phyloP scores from a whole-genome alignment of 352 stramenopile genomes.

The Globisporangium irregulare region DNA sequence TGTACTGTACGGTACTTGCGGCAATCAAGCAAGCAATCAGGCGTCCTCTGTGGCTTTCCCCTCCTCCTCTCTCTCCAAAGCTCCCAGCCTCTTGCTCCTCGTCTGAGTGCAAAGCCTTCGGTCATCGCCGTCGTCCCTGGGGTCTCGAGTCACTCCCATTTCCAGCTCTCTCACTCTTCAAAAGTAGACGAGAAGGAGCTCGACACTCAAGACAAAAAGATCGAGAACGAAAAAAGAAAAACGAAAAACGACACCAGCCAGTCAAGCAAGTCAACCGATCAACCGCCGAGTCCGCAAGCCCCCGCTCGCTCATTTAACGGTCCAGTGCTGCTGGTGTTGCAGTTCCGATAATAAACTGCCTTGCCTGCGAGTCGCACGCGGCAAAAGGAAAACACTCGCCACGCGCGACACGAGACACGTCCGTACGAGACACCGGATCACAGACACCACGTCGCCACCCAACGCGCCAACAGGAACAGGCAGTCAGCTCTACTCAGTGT shows the following conservation, averaged over 20 bases:
- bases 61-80: background rate
- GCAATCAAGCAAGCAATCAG: background rate
- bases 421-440: background rate
- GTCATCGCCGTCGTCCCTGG: background rate
- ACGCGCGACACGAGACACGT: background rate
- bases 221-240: background rate
- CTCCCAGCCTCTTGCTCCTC: background rate
- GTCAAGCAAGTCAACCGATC: background rate
- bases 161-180: background rate
- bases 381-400: background rate
- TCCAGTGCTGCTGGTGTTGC: background rate
- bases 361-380: background rate
- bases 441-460: background rate
- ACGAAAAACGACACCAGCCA: background rate
- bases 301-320: background rate
- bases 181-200: background rate
- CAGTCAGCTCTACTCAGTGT: background rate
- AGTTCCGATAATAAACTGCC: background rate
- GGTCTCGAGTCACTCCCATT: background rate
- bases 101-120: background rate
- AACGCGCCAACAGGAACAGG: background rate
- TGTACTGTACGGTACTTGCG: background rate
- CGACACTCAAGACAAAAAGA: background rate
- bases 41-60: background rate
- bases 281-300: background rate